Percentiles rank a stretch among this genome's conserved stretches.
Conservation (phyloP, 23 red algal species). For the Agarophyton chilense region DNA sequence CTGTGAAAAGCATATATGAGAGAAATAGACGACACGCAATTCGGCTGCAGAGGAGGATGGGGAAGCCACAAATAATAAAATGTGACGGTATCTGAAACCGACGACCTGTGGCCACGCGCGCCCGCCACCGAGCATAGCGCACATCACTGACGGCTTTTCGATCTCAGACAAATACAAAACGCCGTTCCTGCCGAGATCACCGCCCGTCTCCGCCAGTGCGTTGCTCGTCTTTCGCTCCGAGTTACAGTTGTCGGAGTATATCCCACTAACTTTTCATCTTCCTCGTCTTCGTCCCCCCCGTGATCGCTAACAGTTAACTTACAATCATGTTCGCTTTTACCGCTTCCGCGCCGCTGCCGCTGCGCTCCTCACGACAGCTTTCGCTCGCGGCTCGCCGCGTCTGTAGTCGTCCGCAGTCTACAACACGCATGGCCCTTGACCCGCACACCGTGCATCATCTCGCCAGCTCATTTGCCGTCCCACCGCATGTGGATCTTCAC, state of each 20-base stretch:
- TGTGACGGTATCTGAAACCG: background rate
- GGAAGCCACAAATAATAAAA: background rate
- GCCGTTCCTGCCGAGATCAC: background rate
- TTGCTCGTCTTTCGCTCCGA: no score
- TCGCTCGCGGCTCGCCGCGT: background rate
- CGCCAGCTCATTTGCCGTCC: background rate
- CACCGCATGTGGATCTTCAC: conserved; percentile 27
- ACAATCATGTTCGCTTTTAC: conserved; percentile 40
- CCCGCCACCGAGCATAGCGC: background rate
- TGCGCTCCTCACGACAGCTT: background rate
- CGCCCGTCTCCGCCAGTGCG: no score
- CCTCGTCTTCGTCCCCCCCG: background rate
- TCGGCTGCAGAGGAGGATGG: no score
- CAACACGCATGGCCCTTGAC: conserved; percentile 59
- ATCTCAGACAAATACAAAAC: conserved; percentile 33
- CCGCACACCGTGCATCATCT: conserved; percentile 45
- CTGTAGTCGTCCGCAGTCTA: background rate
- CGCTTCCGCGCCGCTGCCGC: background rate
- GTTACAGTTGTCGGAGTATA: no score
- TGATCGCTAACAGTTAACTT: conserved; percentile 2
- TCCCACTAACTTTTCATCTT: no score
- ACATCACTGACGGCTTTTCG: background rate
- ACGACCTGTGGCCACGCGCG: conserved; percentile 1
- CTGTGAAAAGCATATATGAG: no score
- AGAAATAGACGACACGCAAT: no score